Evolutionary conservation across 164 flowering plant genomes (phyloP).

Genomic region (Taxillus chinensis): DNA sequence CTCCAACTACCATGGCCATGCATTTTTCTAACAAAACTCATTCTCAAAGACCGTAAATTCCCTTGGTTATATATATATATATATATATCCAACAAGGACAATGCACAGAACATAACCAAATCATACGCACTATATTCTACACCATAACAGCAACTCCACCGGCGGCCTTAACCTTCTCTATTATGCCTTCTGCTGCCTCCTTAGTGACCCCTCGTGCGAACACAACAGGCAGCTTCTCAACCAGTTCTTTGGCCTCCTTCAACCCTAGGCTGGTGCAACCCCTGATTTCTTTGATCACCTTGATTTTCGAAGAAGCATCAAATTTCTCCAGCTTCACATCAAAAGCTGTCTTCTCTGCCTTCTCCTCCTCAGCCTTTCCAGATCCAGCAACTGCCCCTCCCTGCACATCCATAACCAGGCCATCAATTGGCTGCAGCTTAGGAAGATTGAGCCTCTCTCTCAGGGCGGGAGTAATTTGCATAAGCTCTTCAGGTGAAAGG

Average conservation of each 20-base stretch:
- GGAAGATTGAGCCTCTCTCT: conserved; percentile 43
- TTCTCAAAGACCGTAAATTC: too few relatives aligned
- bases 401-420: conserved; percentile 25
- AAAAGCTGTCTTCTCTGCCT: conserved; percentile 72
- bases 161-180: conserved; percentile 61
- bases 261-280: conserved; percentile 62
- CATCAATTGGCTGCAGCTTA: conserved; percentile 51
- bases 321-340: conserved; percentile 82
- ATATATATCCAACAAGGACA: too few relatives aligned
- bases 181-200: conserved; percentile 68
- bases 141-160: conserved; percentile 76
- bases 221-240: conserved; percentile 65
- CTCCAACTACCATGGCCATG: too few relatives aligned
- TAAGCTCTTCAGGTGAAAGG: conserved; percentile 57
- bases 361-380: conserved; percentile 44
- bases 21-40: too few relatives aligned
- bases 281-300: conserved; percentile 87
- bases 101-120: too few relatives aligned
- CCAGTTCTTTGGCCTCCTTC: conserved; percentile 87
- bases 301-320: conserved; percentile 69
- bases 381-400: conserved; percentile 23
- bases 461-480: conserved; percentile 49
- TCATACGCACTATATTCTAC: conserved; percentile 7
- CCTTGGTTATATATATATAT: too few relatives aligned
- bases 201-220: conserved; percentile 72